A percentile compares a stretch with the other conserved stretches of the same genome.
Conservation (phyloP, 1,284 basidiomycete genomes). For the Cutaneotrichosporon spelunceum region DNA sequence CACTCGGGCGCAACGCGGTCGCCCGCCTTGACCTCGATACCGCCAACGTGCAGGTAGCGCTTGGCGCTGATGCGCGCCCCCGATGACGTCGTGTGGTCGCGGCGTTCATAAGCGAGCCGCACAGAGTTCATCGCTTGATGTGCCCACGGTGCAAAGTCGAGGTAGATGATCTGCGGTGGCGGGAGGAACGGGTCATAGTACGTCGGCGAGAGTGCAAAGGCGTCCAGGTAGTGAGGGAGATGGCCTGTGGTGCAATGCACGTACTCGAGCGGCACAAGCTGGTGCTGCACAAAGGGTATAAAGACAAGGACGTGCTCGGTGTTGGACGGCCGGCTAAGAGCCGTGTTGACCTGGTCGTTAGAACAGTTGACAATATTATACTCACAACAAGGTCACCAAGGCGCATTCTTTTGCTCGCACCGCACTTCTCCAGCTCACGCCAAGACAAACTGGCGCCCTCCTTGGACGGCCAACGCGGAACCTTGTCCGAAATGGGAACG, state of each 20-base stretch:
- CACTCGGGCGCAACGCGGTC: conserved; percentile 41
- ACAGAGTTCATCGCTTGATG: conserved; percentile 37
- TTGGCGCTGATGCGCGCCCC: conserved; percentile 50
- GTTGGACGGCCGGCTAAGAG: conserved; percentile 35
- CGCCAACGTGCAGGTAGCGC: conserved; percentile 51
- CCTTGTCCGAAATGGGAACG: conserved; percentile 42
- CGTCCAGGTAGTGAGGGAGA: conserved; percentile 47
- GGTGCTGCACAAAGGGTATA: conserved; percentile 43
- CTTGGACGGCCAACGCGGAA: conserved; percentile 47
- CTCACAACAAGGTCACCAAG: conserved; percentile 49
- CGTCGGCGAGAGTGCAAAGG: conserved; percentile 49
- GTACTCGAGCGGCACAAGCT: conserved; percentile 49
- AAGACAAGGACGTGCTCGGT: conserved; percentile 46
- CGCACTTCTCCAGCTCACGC: conserved; percentile 49
- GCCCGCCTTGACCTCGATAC: conserved; percentile 38
- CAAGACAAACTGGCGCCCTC: conserved; percentile 44
- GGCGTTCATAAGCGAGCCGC: conserved; percentile 48
- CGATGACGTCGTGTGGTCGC: conserved; percentile 46
- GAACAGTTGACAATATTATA: conserved; percentile 16
- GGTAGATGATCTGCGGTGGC: conserved; percentile 46
- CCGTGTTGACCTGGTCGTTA: conserved; percentile 40
- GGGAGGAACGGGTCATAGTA: conserved; percentile 51
- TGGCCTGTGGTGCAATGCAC: conserved; percentile 37
- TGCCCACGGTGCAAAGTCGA: conserved; percentile 48
- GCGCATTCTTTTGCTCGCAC: conserved; percentile 42